These are phyloP conservation scores for Syzygium grande DNA, from an alignment of 345 rosid genomes.

Conservation along the genomic window DNA sequence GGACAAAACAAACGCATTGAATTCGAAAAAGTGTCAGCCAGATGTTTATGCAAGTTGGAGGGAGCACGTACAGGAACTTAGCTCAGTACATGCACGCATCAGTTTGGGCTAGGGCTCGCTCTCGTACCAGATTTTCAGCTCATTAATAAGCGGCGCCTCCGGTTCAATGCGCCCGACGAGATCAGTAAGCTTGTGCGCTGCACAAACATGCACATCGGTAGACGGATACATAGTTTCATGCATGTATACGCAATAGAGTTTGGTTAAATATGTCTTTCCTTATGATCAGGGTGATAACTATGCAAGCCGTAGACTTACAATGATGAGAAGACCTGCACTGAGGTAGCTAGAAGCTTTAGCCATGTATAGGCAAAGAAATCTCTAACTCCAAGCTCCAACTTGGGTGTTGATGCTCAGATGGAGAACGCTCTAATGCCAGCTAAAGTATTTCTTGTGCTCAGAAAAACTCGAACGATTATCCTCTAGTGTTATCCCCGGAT, in stretches of 20 bases:
- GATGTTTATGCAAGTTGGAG: not conserved
- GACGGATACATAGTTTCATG: not conserved
- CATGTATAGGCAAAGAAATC: not conserved
- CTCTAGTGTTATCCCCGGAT: not conserved
- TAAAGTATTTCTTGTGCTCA: not conserved
- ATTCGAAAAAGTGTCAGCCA: not conserved
- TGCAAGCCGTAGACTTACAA: not conserved
- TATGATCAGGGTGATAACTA: not conserved
- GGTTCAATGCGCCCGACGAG: not conserved
- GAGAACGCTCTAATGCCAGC: not conserved
- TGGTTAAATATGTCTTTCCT: not conserved
- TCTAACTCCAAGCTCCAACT: not conserved
- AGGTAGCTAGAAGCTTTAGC: not conserved
- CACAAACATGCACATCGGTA: not conserved
- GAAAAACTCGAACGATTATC: not conserved
- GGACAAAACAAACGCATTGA: not conserved
- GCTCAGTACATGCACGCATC: not conserved
- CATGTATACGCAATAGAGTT: not conserved
- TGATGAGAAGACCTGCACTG: not conserved
- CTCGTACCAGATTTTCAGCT: not conserved
- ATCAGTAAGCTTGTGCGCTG: not conserved
- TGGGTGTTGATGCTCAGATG: not conserved
- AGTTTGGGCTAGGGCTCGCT: not conserved
- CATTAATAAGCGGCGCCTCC: not conserved
- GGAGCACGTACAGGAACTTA: not conserved